Conservation (phyloP, 768 basidiomycete genomes). For the Trametes cubensis region DNA sequence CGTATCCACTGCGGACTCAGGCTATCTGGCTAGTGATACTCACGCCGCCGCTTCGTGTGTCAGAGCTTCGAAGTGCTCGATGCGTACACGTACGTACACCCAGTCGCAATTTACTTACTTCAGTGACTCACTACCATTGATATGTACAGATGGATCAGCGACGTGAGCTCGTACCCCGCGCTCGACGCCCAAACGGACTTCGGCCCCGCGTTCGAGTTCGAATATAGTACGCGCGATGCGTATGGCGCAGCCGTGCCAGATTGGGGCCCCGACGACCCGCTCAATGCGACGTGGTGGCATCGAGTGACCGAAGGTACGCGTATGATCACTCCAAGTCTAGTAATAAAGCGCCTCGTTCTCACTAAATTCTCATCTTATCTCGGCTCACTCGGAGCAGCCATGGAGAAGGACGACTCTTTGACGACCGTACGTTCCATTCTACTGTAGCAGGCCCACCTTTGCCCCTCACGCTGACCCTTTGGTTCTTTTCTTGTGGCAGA, state of each 20-base stretch:
- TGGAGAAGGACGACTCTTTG: slow-evolving; percentile 57
- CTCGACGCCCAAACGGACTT: slow-evolving; percentile 58
- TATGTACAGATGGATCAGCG: slow-evolving; percentile 57
- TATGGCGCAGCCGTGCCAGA: slow-evolving; percentile 60
- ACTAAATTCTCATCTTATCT: too few relatives aligned
- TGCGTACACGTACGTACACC: slow-evolving; percentile 64
- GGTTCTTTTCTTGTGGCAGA: slow-evolving; percentile 35
- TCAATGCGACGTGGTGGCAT: slow-evolving; percentile 87
- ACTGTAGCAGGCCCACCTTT: too few relatives aligned
- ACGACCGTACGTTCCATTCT: slow-evolving; percentile 46
- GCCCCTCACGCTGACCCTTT: too few relatives aligned
- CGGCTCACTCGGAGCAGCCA: slow-evolving; percentile 41
- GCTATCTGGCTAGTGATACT: too few relatives aligned
- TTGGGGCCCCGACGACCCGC: slow-evolving; percentile 65
- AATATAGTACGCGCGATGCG: slow-evolving; percentile 70
- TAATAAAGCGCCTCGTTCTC: too few relatives aligned
- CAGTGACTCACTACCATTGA: neutral
- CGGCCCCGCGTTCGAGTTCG: slow-evolving; percentile 63
- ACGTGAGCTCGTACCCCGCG: slow-evolving; percentile 57
- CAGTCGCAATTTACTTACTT: neutral
- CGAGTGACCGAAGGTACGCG: slow-evolving; percentile 68
- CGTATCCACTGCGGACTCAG: slow-evolving; percentile 24
- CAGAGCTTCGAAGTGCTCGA: slow-evolving; percentile 80
- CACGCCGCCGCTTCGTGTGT: neutral
- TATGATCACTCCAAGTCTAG: neutral